Conservation (phyloP, 306 rosid genomes). For the Begonia masoniana region DNA sequence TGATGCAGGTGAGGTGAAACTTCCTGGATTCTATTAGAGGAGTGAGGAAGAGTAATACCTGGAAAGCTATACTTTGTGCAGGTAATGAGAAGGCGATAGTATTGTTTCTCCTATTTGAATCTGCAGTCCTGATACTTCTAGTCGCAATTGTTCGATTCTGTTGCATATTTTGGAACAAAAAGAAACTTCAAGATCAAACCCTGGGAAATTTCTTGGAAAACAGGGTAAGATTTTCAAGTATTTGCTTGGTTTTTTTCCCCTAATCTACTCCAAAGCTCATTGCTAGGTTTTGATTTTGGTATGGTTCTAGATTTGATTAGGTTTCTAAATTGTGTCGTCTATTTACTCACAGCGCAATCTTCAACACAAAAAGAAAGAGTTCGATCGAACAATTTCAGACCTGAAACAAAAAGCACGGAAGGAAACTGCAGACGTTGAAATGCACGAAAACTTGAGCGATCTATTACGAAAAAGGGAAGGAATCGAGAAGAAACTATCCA, state of each 20-base stretch:
- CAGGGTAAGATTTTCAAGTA: slow-evolving; percentile 28
- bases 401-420: slow-evolving; percentile 31
- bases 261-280: not conserved
- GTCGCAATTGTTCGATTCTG: slow-evolving; percentile 50
- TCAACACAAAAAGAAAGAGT: slow-evolving; percentile 42
- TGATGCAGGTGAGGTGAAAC: slow-evolving; percentile 44
- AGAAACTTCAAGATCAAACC: slow-evolving; percentile 47
- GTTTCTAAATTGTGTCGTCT: not conserved
- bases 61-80: slow-evolving; percentile 7
- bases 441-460: slow-evolving; percentile 24
- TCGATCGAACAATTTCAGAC: slow-evolving; percentile 40
- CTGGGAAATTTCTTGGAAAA: slow-evolving; percentile 57
- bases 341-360: slow-evolving; percentile 42
- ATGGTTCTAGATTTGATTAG: not conserved
- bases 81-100: slow-evolving; percentile 47
- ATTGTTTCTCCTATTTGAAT: slow-evolving; percentile 49
- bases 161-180: slow-evolving; percentile 60
- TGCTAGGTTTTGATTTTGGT: not conserved
- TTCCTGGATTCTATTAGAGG: not conserved
- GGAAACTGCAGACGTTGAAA: slow-evolving; percentile 25
- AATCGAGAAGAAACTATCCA: slow-evolving; percentile 53
- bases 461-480: slow-evolving; percentile 33
- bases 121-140: slow-evolving; percentile 27
- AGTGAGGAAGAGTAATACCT: not conserved
- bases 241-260: not conserved